Conservation (phyloP, 495 filamentous ascomycete species). For the Cladorrhinum samala region DNA sequence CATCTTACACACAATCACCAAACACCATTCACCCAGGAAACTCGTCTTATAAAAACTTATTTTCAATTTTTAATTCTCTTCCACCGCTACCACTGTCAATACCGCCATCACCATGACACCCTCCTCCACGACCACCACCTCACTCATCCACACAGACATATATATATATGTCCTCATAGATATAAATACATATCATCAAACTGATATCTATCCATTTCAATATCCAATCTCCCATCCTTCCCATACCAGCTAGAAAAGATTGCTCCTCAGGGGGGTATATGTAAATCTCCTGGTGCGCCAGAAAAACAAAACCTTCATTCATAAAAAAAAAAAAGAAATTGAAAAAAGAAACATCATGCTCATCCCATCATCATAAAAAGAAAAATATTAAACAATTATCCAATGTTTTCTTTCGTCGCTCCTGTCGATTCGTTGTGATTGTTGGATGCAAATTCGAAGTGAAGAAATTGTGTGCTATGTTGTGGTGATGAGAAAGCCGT, state of each 20-base stretch:
- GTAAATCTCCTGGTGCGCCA: neutral
- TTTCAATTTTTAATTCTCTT: too few relatives aligned
- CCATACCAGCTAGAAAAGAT: constrained; percentile 4
- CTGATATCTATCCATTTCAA: neutral
- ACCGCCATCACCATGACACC: too few relatives aligned
- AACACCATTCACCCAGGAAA: too few relatives aligned
- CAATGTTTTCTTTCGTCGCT: neutral
- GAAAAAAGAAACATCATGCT: neutral
- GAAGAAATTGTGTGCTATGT: neutral
- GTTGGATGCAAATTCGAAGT: neutral
- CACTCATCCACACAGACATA: too few relatives aligned
- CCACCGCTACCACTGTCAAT: too few relatives aligned
- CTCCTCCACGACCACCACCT: too few relatives aligned
- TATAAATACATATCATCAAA: neutral
- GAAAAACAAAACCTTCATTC: neutral
- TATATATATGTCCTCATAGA: neutral
- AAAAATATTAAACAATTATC: too few relatives aligned
- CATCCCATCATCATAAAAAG: neutral
- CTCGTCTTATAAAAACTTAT: too few relatives aligned
- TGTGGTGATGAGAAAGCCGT: neutral
- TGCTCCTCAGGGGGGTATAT: neutral
- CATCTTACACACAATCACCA: too few relatives aligned
- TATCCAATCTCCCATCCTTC: neutral
- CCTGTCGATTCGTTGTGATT: neutral
- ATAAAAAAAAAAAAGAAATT: constrained; percentile 3